A percentile compares a stretch with the other conserved stretches of the same genome.
phyloP scores from a whole-genome alignment of 2,329 filamentous ascomycete species.

The Aspergillus pseudotamarii region DNA sequence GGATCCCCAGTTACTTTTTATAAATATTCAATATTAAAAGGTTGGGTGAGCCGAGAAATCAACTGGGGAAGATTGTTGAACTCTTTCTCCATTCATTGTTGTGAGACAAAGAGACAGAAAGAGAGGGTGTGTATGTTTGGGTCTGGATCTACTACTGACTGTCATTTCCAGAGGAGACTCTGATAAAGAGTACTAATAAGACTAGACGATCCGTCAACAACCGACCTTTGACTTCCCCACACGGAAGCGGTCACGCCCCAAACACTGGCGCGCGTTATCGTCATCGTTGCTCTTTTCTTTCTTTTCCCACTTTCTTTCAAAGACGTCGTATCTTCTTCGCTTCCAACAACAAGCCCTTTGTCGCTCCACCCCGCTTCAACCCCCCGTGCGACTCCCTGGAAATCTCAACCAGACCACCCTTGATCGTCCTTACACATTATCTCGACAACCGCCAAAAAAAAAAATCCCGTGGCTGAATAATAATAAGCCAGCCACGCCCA shows the following conservation, averaged over 20 bases:
- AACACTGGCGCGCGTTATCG: slow-evolving; percentile 17
- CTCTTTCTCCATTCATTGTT: background rate
- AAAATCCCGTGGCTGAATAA: slow-evolving; percentile 21
- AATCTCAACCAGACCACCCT: background rate
- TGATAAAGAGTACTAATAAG: background rate
- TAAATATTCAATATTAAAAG: background rate
- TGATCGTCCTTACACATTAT: too few species aligned
- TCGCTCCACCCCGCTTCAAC: background rate
- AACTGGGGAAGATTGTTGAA: background rate
- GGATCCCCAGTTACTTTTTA: background rate
- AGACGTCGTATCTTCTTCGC: background rate
- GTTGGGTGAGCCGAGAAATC: background rate
- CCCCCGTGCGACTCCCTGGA: background rate
- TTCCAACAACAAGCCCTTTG: slow-evolving; percentile 5
- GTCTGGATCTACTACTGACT: too few species aligned
- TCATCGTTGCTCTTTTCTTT: slow-evolving; percentile 14
- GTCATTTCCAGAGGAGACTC: too few species aligned
- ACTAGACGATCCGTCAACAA: slow-evolving; percentile 2
- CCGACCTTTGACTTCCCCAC: slow-evolving; percentile 16
- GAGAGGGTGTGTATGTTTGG: background rate
- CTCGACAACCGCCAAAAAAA: background rate
- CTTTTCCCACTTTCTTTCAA: slow-evolving; percentile 9
- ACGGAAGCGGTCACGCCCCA: slow-evolving; percentile 24
- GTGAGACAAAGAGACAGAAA: background rate
- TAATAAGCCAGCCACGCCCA: slow-evolving; percentile 19